Percentiles rank a stretch among this genome's conserved stretches.
phyloP scores from a whole-genome alignment of 495 filamentous ascomycete genomes.

The Aspergillus coremiiformis region DNA sequence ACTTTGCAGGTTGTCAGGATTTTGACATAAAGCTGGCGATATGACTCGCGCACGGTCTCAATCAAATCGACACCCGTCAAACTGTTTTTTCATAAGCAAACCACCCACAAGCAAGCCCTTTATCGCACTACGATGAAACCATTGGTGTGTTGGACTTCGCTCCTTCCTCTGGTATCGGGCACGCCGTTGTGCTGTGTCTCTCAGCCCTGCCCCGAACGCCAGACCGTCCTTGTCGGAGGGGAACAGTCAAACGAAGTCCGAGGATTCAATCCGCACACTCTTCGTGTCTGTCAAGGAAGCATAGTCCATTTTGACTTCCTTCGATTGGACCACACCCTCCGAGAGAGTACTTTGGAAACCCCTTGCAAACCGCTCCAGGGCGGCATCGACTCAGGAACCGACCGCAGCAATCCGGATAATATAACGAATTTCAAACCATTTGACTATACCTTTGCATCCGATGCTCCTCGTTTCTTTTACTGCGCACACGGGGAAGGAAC shows the following conservation, averaged over 20 bases:
- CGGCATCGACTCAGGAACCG: not conserved
- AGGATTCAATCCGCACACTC: not conserved
- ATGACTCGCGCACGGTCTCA: too few relatives aligned
- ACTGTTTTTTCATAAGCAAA: too few relatives aligned
- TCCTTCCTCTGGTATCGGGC: too few relatives aligned
- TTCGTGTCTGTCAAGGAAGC: not conserved
- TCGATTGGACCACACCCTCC: not conserved
- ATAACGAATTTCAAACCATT: not conserved
- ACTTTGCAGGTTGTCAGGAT: too few relatives aligned
- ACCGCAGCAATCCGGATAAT: not conserved
- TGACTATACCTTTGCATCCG: not conserved
- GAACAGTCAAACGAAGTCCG: too few relatives aligned
- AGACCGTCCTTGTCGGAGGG: constrained; percentile 5
- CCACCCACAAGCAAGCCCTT: too few relatives aligned
- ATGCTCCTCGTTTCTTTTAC: not conserved
- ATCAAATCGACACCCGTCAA: too few relatives aligned
- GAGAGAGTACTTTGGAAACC: not conserved
- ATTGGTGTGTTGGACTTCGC: too few relatives aligned
- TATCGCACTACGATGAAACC: too few relatives aligned
- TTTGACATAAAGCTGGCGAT: too few relatives aligned
- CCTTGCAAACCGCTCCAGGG: not conserved
- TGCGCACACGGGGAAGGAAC: not conserved
- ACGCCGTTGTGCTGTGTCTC: too few relatives aligned
- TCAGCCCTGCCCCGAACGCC: too few relatives aligned
- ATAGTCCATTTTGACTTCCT: not conserved